Conservation (phyloP, 805 yeast genomes). For the Candida rishiriensis region DNA sequence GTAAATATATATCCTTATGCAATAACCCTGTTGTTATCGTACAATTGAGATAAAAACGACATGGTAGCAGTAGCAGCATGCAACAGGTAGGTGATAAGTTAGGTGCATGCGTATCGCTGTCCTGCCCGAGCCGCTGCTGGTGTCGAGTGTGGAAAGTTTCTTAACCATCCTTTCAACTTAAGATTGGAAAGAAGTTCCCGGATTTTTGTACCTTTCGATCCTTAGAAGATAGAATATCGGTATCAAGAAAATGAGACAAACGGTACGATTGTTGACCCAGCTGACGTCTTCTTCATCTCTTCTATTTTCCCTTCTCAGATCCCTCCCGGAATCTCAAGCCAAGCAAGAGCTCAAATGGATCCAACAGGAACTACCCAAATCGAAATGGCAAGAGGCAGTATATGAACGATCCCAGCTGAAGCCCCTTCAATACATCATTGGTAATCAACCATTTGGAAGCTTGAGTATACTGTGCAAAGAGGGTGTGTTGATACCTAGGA, state of each 20-base stretch:
- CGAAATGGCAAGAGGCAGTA: slow-evolving; percentile 50
- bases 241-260: background rate
- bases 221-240: no score
- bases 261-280: background rate
- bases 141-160: no score
- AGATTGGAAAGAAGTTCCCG: no score
- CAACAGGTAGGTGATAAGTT: no score
- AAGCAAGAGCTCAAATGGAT: slow-evolving; percentile 64
- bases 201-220: no score
- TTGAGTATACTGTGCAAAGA: slow-evolving; percentile 54
- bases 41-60: no score
- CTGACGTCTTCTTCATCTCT: background rate
- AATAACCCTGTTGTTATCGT: no score
- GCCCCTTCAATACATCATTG: slow-evolving; percentile 84
- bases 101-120: no score
- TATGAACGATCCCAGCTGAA: slow-evolving; percentile 43
- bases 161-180: no score
- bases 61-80: no score
- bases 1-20: no score
- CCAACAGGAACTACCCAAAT: slow-evolving; percentile 45
- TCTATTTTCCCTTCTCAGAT: slow-evolving; percentile 7
- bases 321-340: slow-evolving; percentile 35
- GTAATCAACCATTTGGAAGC: slow-evolving; percentile 81
- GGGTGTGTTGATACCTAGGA: slow-evolving; percentile 81
- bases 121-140: no score